These are phyloP conservation scores for Gaeumannomyces tritici DNA, from an alignment of 2,329 filamentous ascomycete species.

Conservation along the genomic window DNA sequence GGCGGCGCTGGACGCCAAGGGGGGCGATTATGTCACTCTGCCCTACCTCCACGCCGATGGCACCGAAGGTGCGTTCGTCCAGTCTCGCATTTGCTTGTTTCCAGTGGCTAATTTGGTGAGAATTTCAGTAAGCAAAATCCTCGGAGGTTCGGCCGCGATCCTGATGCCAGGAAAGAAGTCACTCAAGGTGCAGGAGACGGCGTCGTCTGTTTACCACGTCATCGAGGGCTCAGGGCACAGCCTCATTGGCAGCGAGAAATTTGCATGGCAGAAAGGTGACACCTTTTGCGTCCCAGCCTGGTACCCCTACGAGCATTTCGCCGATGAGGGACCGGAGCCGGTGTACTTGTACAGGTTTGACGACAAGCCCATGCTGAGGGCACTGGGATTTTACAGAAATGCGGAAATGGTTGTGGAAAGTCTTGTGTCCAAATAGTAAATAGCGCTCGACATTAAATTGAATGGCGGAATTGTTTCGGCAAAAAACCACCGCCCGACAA, in stretches of 20 bases:
- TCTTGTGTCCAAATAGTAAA: conserved; percentile 18
- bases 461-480: too few species aligned
- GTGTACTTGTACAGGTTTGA: conserved; percentile 45
- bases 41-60: conserved; percentile 23
- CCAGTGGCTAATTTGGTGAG: not conserved
- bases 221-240: conserved; percentile 33
- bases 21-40: conserved; percentile 16
- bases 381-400: conserved; percentile 38
- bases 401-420: conserved; percentile 28
- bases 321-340: conserved; percentile 14
- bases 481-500: too few species aligned
- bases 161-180: conserved; percentile 26
- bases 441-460: too few species aligned
- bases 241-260: conserved; percentile 23
- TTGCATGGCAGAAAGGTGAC: conserved; percentile 38
- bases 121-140: conserved; percentile 28
- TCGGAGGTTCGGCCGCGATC: conserved; percentile 37
- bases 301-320: conserved; percentile 37
- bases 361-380: conserved; percentile 43
- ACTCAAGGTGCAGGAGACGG: conserved; percentile 32
- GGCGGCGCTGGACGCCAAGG: conserved; percentile 22
- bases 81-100: too few species aligned
- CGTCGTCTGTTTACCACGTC: conserved; percentile 44
- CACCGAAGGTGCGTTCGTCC: conserved; percentile 15
- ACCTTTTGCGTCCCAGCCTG: conserved; percentile 46